Base-by-base conservation (phyloP, 176 grass and related monocot species). In the Olyra latifolia region DNA sequence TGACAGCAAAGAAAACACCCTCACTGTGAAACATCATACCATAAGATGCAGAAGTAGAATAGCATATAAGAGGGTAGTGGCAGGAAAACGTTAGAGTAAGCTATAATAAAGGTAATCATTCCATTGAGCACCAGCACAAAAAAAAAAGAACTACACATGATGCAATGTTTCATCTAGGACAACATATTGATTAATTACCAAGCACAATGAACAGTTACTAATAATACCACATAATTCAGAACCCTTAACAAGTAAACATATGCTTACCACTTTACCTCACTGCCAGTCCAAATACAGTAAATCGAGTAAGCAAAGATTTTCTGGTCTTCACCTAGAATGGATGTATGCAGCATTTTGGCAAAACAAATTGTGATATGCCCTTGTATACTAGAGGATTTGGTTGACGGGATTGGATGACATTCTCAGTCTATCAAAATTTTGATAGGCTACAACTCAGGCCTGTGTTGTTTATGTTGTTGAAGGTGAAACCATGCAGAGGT, bases 1-100 rank as follows among this genome's bases (percentile, higher is more conserved):
- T 99, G 76, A 99, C 79, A 69, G 97, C 97, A 91, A 99, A 99
- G 83, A 99, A 99, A 71, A 85, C 76, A 73, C 97, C 97, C 87
- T 96, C 97, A 50, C 95, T 98, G 80, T 35, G 55, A 80, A 75
- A 52, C 75, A 46, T 61, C 16, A 80, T 67, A 77, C 10, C 84
- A 84, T 79, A 86, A 29, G 80, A 53, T 42, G 28, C 58, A 62
- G 7, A 78, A 82, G 23, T 58, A 59, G 38, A 85, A 64, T 11
- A 63, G 45, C 13, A 35, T 70, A 22, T 66, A 59, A 56, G 19
- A 50, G 23, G 59, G 17, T 60, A 25, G 16, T 25, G 17, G 60
- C 1, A 32, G 41, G 44, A 73, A 84, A 75, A 38, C 3, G 43
- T 59, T 38, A 44, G 15, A 62, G 42, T 15, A 65, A 25, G 1